A percentile compares a stretch with the other conserved stretches of the same genome.
These are phyloP conservation scores for Salvia hispanica DNA, from an alignment of 257 asterid species.

Conservation along the genomic window DNA sequence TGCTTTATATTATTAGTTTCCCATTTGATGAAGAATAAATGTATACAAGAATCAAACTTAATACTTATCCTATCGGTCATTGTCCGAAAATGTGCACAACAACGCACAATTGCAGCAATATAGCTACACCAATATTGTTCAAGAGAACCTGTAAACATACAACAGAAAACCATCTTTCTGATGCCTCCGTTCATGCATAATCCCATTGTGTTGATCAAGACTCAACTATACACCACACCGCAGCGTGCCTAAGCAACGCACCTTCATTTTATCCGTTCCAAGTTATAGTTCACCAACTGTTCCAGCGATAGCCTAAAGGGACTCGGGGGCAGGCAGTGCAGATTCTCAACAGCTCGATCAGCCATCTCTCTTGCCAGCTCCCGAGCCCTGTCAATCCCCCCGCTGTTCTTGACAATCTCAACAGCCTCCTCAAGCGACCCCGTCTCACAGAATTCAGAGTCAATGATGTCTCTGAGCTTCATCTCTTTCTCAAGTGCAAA, in stretches of 20 bases:
- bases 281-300: slow-evolving; percentile 72
- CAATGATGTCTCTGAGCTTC: slow-evolving; percentile 73
- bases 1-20: slow-evolving; percentile 17
- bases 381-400: slow-evolving; percentile 76
- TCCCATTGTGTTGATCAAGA: slow-evolving; percentile 23
- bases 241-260: background rate
- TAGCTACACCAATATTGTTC: slow-evolving; percentile 31
- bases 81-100: slow-evolving; percentile 34
- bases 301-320: slow-evolving; percentile 61
- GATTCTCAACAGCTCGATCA: slow-evolving; percentile 59
- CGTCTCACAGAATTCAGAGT: slow-evolving; percentile 72
- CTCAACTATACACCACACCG: background rate
- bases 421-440: slow-evolving; percentile 87
- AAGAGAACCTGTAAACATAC: slow-evolving; percentile 36
- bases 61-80: slow-evolving; percentile 36
- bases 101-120: slow-evolving; percentile 23
- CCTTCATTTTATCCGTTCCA: slow-evolving; percentile 64
- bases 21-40: slow-evolving; percentile 29
- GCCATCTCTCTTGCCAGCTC: slow-evolving; percentile 79
- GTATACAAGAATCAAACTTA: slow-evolving; percentile 40
- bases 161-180: slow-evolving; percentile 13
- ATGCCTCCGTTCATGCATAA: slow-evolving; percentile 1
- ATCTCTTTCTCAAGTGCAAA: slow-evolving; percentile 72
- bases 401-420: slow-evolving; percentile 59
- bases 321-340: slow-evolving; percentile 65